Evolutionary conservation across 768 basidiomycete species (phyloP).

Genomic region (Naganishia randhawae): DNA sequence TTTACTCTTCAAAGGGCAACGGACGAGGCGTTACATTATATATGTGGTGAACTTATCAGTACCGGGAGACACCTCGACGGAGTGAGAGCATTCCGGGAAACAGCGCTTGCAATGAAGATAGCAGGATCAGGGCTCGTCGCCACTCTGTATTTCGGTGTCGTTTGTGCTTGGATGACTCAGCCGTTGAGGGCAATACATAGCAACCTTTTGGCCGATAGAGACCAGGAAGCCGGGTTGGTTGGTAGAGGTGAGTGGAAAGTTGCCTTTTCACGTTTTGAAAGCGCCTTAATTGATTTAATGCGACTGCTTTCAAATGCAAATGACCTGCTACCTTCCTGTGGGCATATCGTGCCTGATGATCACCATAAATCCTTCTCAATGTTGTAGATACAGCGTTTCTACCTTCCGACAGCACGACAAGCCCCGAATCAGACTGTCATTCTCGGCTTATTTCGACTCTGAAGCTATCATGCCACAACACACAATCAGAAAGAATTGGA

Average conservation of each 20-base stretch:
- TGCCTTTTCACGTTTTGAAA: neutral
- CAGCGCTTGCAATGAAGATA: neutral
- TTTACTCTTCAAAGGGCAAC: neutral
- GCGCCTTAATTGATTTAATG: neutral
- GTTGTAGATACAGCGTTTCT: neutral
- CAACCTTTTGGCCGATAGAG: neutral
- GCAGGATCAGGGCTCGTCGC: neutral
- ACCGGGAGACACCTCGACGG: neutral
- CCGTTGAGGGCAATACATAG: neutral
- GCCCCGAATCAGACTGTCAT: neutral
- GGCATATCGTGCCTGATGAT: neutral
- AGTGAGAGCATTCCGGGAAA: neutral
- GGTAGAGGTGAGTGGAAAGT: neutral
- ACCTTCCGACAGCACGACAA: neutral
- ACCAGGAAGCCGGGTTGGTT: neutral
- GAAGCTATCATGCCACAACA: conserved; percentile 6
- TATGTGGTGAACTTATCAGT: neutral
- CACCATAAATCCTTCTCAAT: neutral
- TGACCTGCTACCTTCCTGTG: neutral
- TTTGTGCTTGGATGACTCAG: neutral
- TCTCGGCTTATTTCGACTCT: neutral
- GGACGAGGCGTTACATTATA: neutral
- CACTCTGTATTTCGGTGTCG: neutral
- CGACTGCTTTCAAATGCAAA: neutral
- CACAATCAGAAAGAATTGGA: conserved; percentile 16